phyloP scores from a whole-genome alignment of 78 protist genomes.

The Dictyostelium discoideum region dicty_2.7 NC_007088.5:973001-973500 shows the following conservation, averaged over 20 bases:
- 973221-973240: conserved; percentile 38
- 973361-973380: not conserved
- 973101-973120: not conserved
- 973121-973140: conserved; percentile 68
- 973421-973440: no score
- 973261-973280: not conserved
- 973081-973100: not conserved
- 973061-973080: not conserved
- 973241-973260: conserved; percentile 1
- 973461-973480: no score
- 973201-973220: not conserved
- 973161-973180: conserved; percentile 40
- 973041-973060: not conserved
- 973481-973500: no score
- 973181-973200: conserved; percentile 22
- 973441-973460: no score
- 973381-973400: not conserved
- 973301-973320: no score
- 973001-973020: conserved; percentile 56
- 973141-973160: conserved; percentile 29
- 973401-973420: no score
- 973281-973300: not conserved
- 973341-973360: no score
- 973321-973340: no score
- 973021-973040: conserved; percentile 49